Base-by-base conservation (phyloP, 1,139 yeast species). In the Geotrichum klebahnii region DNA sequence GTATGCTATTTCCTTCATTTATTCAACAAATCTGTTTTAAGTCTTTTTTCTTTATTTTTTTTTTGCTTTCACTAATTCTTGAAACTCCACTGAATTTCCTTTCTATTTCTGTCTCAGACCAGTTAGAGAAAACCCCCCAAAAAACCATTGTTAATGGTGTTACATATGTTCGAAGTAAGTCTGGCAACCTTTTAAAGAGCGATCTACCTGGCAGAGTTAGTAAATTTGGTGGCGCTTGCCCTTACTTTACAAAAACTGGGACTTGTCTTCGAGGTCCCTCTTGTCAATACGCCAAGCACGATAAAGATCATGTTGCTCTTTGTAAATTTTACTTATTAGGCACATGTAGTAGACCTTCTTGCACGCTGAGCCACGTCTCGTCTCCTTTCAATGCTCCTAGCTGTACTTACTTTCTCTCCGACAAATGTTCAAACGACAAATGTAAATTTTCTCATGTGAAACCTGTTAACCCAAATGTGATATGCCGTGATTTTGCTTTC, bases 401-500 rank as follows among this genome's bases (percentile, higher is more conserved):
- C 33, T 85, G 95, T 61, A 70, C 68, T 24, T 83, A 76, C 61
- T 79, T 66, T 58, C 66, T 76, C 36, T 67, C 67, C 8, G 79
- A 76, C 2, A 63, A 67, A 33, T 86, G 95, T 63, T 67, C 72
- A 12, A 82, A 82, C 54, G 59, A 66, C 2, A 65, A 72, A 28
- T 86, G 95, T 62, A 67, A 67, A 31, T 86, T 72, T 61, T 70
- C 77, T 24, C 95, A 82, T 61, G 72, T 69, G 61, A 63, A 75
- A 49, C 67, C 73, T 1, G 66, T 67, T 22, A 64, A 69, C 10
- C 74, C 72, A 31, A 71, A 79, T 4, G 68, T 73, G 64, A 70
- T 79, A 0, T 85, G 95, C 60, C 71, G 86, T 28, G 81, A 78
- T 29, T 86, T 86, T 69, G 76, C 90, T 1, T 61, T 81, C 32